A percentile compares a stretch with the other conserved stretches of the same genome.
Conservation (phyloP, 2,329 filamentous ascomycete genomes). For the Nemania serpens region DNA sequence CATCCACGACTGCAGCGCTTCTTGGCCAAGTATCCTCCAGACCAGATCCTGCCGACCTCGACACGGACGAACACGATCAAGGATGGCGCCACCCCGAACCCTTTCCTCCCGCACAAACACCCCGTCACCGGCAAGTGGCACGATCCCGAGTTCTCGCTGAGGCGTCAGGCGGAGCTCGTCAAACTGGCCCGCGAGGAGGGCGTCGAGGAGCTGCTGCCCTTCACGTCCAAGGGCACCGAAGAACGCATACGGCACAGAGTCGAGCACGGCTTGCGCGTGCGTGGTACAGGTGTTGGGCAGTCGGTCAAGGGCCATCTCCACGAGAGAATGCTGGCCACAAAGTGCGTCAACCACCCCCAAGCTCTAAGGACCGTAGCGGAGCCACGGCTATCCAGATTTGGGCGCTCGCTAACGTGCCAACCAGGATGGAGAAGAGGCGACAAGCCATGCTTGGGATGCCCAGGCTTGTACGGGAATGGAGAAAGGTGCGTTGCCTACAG, state of each 20-base stretch:
- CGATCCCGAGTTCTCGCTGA: slow-evolving; percentile 78
- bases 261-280: slow-evolving; percentile 80
- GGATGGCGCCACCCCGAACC: slow-evolving; percentile 62
- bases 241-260: slow-evolving; percentile 71
- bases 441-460: slow-evolving; percentile 96
- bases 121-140: slow-evolving; percentile 81
- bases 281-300: slow-evolving; percentile 91
- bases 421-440: slow-evolving; percentile 82
- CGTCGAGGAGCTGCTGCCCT: slow-evolving; percentile 80
- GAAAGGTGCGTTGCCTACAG: slow-evolving; percentile 65
- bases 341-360: slow-evolving; percentile 54
- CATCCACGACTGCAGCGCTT: slow-evolving; percentile 81
- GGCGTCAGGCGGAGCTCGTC: slow-evolving; percentile 87
- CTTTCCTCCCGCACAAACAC: slow-evolving; percentile 82
- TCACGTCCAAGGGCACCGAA: slow-evolving; percentile 75
- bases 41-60: slow-evolving; percentile 56
- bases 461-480: slow-evolving; percentile 88
- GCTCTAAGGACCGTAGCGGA: background rate
- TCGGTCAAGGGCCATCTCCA: slow-evolving; percentile 93
- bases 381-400: background rate
- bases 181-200: slow-evolving; percentile 81
- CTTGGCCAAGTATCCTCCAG: slow-evolving; percentile 87
- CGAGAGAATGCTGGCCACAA: slow-evolving; percentile 82
- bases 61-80: slow-evolving; percentile 43
- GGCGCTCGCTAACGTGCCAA: slow-evolving; percentile 40